These are phyloP conservation scores for Chrysoporthe cubensis DNA, from an alignment of 2,329 filamentous ascomycete species.

Conservation along the genomic window DNA sequence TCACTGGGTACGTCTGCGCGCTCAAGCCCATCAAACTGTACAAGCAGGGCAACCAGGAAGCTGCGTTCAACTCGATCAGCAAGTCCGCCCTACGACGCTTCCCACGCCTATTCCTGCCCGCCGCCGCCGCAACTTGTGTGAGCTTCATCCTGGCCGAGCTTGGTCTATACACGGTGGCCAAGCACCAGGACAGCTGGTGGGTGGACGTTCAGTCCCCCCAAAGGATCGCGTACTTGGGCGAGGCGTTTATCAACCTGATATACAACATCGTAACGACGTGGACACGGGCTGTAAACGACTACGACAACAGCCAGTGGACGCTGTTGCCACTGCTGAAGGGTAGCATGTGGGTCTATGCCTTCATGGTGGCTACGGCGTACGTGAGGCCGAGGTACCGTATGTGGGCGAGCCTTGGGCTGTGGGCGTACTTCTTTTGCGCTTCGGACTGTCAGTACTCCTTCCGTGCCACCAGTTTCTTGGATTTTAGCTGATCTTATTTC, in stretches of 20 bases:
- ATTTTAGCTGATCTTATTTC: conserved; percentile 21
- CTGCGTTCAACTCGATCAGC: conserved; percentile 57
- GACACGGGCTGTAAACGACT: conserved; percentile 53
- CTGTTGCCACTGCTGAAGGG: conserved; percentile 58
- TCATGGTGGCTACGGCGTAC: conserved; percentile 54
- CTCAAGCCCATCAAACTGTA: conserved; percentile 62
- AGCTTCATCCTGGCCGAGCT: conserved; percentile 59
- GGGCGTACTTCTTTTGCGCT: conserved; percentile 52
- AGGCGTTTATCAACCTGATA: conserved; percentile 49
- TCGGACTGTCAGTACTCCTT: conserved; percentile 37
- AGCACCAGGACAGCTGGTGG: conserved; percentile 63
- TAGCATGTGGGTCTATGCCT: conserved; percentile 58
- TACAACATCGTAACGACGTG: conserved; percentile 55
- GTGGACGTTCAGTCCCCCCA: conserved; percentile 54
- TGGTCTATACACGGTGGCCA: conserved; percentile 59
- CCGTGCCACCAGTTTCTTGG: background rate
- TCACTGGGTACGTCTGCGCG: conserved; percentile 67
- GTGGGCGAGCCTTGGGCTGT: conserved; percentile 49
- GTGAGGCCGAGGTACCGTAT: conserved; percentile 55
- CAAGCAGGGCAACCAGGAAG: conserved; percentile 56
- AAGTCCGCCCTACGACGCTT: conserved; percentile 62
- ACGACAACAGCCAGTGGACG: conserved; percentile 64
- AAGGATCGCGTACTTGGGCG: conserved; percentile 42
- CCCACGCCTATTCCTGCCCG: conserved; percentile 61
- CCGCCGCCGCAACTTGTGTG: conserved; percentile 56